phyloP scores from a whole-genome alignment of 2,329 filamentous ascomycete species.

The Sporothrix luriei region DNA sequence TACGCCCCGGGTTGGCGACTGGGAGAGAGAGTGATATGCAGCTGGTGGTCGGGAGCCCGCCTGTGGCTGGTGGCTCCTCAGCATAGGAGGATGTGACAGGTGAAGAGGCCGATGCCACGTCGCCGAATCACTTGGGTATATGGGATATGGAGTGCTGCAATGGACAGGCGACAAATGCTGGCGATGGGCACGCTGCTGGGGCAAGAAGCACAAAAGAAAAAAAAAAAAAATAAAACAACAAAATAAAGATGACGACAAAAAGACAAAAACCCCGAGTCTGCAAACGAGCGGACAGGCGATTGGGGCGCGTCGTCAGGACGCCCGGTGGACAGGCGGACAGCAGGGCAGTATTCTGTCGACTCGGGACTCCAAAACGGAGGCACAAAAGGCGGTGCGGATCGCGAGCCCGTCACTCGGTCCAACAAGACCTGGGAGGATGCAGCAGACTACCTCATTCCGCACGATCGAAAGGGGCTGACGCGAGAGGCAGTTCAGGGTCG shows the following conservation, averaged over 20 bases:
- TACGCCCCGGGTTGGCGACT: slow-evolving; percentile 60
- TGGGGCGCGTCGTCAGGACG: slow-evolving; percentile 3
- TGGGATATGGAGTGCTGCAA: not conserved
- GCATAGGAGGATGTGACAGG: slow-evolving; percentile 46
- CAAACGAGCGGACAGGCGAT: slow-evolving; percentile 10
- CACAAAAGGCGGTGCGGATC: slow-evolving; percentile 25
- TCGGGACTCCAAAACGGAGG: not conserved
- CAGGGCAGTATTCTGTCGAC: slow-evolving; percentile 13
- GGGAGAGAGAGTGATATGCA: slow-evolving; percentile 47
- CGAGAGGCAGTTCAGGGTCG: not conserved
- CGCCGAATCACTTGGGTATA: slow-evolving; percentile 13
- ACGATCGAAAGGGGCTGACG: not conserved
- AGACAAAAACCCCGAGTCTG: not conserved
- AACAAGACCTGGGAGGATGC: slow-evolving; percentile 61
- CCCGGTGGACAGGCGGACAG: slow-evolving; percentile 20
- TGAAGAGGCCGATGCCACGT: not conserved
- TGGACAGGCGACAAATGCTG: not conserved
- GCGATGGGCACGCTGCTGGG: slow-evolving; percentile 2
- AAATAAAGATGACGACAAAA: not conserved
- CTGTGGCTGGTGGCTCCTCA: slow-evolving; percentile 58
- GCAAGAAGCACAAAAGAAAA: not conserved
- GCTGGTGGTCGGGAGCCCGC: slow-evolving; percentile 63
- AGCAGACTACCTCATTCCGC: slow-evolving; percentile 62
- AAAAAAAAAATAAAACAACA: slow-evolving; percentile 4
- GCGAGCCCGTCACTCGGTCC: slow-evolving; percentile 49